Evolutionary conservation across 2,329 filamentous ascomycete genomes (phyloP).

Genomic region (Diatrype stigma): DNA sequence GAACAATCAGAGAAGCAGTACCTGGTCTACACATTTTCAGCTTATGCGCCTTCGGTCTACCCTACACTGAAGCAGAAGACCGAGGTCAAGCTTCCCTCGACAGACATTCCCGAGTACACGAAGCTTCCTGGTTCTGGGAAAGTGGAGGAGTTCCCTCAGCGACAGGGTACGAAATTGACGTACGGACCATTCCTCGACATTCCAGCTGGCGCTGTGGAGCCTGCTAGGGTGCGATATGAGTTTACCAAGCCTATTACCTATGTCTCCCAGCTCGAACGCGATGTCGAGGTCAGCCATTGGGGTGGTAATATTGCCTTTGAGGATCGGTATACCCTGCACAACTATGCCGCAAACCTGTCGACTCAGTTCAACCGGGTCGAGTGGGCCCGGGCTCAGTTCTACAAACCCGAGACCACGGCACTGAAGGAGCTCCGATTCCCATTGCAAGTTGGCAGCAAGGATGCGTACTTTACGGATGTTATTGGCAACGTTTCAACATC

Average conservation of each 20-base stretch:
- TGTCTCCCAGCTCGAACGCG: constrained; percentile 74
- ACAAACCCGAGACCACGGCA: constrained; percentile 71
- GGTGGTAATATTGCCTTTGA: constrained; percentile 94
- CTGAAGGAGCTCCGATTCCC: constrained; percentile 80
- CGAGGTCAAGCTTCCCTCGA: constrained; percentile 81
- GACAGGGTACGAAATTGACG: constrained; percentile 78
- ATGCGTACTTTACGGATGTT: constrained; percentile 92
- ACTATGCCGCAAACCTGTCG: constrained; percentile 76
- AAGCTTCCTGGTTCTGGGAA: constrained; percentile 61
- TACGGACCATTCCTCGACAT: constrained; percentile 87
- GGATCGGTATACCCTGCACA: constrained; percentile 84
- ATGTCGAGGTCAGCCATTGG: constrained; percentile 96
- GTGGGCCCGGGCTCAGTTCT: constrained; percentile 70
- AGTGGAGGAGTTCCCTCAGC: constrained; percentile 63
- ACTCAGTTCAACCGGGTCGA: constrained; percentile 71
- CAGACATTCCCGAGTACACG: constrained; percentile 81
- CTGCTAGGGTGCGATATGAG: constrained; percentile 82
- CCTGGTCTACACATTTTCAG: constrained; percentile 79
- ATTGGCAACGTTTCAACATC: constrained; percentile 98
- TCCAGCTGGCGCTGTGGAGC: constrained; percentile 69
- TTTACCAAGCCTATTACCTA: constrained; percentile 90
- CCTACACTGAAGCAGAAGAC: constrained; percentile 91
- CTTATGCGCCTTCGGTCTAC: constrained; percentile 81
- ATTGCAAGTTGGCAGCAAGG: constrained; percentile 71
- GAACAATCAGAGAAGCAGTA: constrained; percentile 84